Percentiles rank a stretch among this genome's conserved stretches.
phyloP scores from a whole-genome alignment of 2,329 filamentous ascomycete genomes.

The Paracamarosporium sp. region DNA sequence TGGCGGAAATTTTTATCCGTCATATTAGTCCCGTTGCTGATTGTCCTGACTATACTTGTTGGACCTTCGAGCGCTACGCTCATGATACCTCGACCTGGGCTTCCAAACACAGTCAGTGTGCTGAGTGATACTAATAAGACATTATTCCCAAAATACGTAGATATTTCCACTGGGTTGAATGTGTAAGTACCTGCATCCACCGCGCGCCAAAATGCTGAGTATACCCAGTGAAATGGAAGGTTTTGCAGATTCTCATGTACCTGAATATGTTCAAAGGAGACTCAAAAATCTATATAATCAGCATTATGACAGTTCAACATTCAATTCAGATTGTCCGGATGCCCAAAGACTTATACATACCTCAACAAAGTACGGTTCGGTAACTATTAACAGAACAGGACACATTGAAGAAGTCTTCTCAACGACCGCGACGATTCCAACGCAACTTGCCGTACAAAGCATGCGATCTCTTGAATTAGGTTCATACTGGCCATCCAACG shows the following conservation, averaged over 20 bases:
- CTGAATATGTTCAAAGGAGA: no score
- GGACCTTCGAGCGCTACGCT: conserved; percentile 7
- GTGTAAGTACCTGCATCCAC: no score
- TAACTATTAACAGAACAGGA: no score
- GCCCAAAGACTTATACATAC: background rate
- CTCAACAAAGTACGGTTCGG: background rate
- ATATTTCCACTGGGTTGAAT: background rate
- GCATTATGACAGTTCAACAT: no score
- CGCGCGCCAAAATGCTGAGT: no score
- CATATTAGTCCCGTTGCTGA: background rate
- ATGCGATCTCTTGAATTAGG: background rate
- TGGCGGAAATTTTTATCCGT: background rate
- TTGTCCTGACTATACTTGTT: conserved; percentile 2
- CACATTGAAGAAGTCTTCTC: background rate
- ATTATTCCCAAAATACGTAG: background rate
- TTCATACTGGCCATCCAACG: background rate
- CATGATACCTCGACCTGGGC: conserved; percentile 5
- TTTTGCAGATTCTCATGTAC: no score
- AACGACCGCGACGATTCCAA: background rate
- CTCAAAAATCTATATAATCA: no score
- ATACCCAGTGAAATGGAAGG: no score
- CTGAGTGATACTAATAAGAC: background rate
- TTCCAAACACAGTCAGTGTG: background rate
- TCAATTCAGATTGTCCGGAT: background rate
- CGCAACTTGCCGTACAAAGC: background rate